Evolutionary conservation across 2,329 filamentous ascomycete species (phyloP), one percentile per base, ranked within the genome.

Genomic region (Apiospora marii): DNA sequence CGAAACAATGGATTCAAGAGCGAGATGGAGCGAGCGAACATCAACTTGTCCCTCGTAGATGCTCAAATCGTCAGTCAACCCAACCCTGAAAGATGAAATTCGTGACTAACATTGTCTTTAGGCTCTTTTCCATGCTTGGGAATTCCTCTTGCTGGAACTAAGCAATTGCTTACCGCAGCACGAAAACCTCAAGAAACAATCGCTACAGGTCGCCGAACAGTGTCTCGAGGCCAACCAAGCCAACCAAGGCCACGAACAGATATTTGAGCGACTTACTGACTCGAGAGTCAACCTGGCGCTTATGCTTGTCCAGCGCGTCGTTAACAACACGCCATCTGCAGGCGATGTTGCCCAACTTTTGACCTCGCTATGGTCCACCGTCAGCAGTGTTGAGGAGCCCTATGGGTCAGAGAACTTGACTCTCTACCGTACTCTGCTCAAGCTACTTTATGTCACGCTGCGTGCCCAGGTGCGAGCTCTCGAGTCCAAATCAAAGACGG

Each of bases 11-110:
- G 95, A 0, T 97, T 97, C 83, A 88, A 89, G 74, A 89, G 90
- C 68, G 96, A 99, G 80, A 92, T 99, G 83, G 90, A 92, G 78
- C 91, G 91, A 74, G 96, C 96, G 58, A 99, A 99, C 81, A 85
- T 93, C 74, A 98, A 99, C 81, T 82, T 99, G 70, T 97, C 95
- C 34, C 86, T 98, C 46, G 94, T 99, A 46, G 95, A 98, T 81
- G 94, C 96, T 34, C 95, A 99, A 84, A 92, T 96, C 75, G 92
- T 94, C 13, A 71, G 69, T 71, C 27, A 41, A 41, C 8, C 22
- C 4, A 14, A 5, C 4, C 34, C 19, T 41, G 3, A 22, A n/a
- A 86, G 83, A 92, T 85, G 34, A 64, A 58, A 7, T 27, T 58
- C 37, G 1, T 24, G 64, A 10, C 58, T 64, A 64, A 64, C 34